Conservation (phyloP, 148 eudicot species). For the Chenopodium berlandieri region DNA sequence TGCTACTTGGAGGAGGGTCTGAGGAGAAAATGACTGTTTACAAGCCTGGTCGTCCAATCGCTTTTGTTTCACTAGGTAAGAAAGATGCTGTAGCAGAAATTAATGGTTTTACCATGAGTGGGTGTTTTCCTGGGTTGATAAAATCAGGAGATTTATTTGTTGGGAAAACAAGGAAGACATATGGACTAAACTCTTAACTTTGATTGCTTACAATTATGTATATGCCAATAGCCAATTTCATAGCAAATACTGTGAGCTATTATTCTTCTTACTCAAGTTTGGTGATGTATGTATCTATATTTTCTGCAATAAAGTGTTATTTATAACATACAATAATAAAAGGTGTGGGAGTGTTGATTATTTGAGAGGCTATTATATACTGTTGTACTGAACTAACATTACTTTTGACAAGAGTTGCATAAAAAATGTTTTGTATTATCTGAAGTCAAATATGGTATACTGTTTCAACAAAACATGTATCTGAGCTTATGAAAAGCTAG, state of each 20-base stretch:
- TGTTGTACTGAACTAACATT: too few relatives aligned
- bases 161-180: slow-evolving; percentile 45
- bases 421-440: too few relatives aligned
- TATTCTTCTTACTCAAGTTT: background rate
- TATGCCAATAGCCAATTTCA: background rate
- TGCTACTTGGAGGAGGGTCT: slow-evolving; percentile 31
- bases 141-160: slow-evolving; percentile 59
- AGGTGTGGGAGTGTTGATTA: too few relatives aligned
- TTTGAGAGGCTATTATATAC: too few relatives aligned
- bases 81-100: slow-evolving; percentile 45
- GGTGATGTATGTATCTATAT: background rate
- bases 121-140: slow-evolving; percentile 41
- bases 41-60: slow-evolving; percentile 37
- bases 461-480: too few relatives aligned
- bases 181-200: slow-evolving; percentile 26
- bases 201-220: background rate
- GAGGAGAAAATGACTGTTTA: slow-evolving; percentile 32
- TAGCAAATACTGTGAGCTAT: background rate
- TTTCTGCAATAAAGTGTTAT: background rate
- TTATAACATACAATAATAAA: background rate
- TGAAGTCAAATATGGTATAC: too few relatives aligned
- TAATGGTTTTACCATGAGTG: slow-evolving; percentile 35
- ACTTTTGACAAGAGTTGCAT: too few relatives aligned
- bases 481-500: too few relatives aligned
- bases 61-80: slow-evolving; percentile 48